Percentiles rank a stretch among this genome's conserved stretches.
phyloP scores from a whole-genome alignment of 2,329 filamentous ascomycete genomes.

The Cercospora berteroae region DNA sequence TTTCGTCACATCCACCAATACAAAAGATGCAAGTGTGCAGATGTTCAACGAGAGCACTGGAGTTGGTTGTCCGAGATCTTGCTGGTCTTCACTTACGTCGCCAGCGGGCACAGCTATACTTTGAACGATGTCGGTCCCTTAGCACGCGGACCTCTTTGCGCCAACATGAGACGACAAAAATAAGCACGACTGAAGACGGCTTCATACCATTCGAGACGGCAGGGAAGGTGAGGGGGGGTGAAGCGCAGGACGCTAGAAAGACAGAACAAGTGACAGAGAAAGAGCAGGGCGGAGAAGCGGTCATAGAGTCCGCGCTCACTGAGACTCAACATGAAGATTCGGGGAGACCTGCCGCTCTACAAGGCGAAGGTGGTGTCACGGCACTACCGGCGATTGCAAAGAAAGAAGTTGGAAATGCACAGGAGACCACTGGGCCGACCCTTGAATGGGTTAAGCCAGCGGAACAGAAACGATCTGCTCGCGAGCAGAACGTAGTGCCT shows the following conservation, averaged over 20 bases:
- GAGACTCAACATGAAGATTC: neutral
- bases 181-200: conserved; percentile 11
- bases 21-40: conserved; percentile 22
- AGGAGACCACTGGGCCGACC: neutral
- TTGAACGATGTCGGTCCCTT: conserved; percentile 15
- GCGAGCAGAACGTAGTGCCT: neutral
- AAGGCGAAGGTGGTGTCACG: neutral
- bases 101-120: conserved; percentile 20
- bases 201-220: conserved; percentile 20
- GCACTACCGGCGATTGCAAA: neutral
- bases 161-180: conserved; percentile 5
- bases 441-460: conserved; percentile 8
- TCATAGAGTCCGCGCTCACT: neutral
- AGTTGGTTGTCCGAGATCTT: conserved; percentile 27
- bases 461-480: conserved; percentile 1
- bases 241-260: neutral
- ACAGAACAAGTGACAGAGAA: neutral
- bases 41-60: conserved; percentile 29
- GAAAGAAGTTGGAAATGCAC: neutral
- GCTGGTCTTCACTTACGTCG: conserved; percentile 26
- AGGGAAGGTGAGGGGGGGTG: neutral
- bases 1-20: neutral
- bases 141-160: conserved; percentile 17
- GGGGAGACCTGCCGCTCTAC: conserved; percentile 4
- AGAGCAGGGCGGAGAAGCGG: neutral